Evolutionary conservation across 2,329 filamentous ascomycete genomes (phyloP).

Genomic region (Trichoderma afroharzianum): DNA sequence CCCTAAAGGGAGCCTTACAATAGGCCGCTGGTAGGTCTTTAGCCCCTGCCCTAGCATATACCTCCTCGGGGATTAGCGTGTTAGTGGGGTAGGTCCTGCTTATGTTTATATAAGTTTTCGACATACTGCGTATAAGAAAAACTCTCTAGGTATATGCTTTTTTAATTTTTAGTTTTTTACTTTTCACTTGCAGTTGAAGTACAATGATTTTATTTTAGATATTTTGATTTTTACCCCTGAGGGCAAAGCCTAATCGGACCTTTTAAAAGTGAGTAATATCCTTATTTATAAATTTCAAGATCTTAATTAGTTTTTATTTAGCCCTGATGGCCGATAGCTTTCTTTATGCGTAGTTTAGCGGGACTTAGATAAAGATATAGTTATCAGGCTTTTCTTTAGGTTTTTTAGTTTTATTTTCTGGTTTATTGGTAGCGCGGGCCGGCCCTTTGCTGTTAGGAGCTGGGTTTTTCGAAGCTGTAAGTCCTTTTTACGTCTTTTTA

Average conservation of each 20-base stretch:
- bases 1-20: neutral
- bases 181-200: neutral
- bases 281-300: accelerated
- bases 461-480: too few relatives aligned
- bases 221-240: neutral
- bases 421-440: neutral
- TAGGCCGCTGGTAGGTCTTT: neutral
- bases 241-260: neutral
- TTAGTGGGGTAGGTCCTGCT: neutral
- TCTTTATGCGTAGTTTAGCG: neutral
- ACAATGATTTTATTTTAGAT: neutral
- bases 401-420: neutral
- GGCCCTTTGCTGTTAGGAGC: neutral
- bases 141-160: neutral
- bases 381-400: neutral
- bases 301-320: neutral
- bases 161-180: neutral
- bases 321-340: neutral
- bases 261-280: neutral
- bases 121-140: neutral
- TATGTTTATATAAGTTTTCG: neutral
- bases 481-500: too few relatives aligned
- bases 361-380: neutral
- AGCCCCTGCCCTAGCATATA: too few relatives aligned
- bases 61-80: neutral